A percentile compares a stretch with the other conserved stretches of the same genome.
These are phyloP conservation scores for Cytospora chrysosperma DNA, from an alignment of 2,329 filamentous ascomycete species.

Conservation along the genomic window DNA sequence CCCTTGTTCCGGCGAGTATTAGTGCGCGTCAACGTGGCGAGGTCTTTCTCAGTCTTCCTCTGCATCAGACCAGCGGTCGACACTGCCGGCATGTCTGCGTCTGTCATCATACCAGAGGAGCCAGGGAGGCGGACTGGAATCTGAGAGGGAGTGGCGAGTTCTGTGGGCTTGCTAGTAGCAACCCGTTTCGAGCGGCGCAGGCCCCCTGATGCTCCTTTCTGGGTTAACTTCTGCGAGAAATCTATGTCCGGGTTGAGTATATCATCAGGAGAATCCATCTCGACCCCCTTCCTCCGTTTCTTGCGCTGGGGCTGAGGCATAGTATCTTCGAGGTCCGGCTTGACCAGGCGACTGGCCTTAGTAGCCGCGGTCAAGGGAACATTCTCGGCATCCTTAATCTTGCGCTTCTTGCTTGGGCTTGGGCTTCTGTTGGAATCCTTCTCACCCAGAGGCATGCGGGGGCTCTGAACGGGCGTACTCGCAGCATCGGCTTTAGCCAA, in stretches of 20 bases:
- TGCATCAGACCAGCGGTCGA: conserved; percentile 26
- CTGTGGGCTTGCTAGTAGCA: conserved; percentile 28
- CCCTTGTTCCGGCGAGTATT: conserved; percentile 49
- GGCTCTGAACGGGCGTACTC: conserved; percentile 21
- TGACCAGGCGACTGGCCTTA: conserved; percentile 26
- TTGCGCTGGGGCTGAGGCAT: conserved; percentile 33
- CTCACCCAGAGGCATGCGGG: conserved; percentile 34
- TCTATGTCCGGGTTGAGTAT: conserved; percentile 31
- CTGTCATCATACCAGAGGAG: conserved; percentile 30
- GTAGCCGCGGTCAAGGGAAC: conserved; percentile 19
- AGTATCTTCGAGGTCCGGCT: conserved; percentile 30
- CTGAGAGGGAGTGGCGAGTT: conserved; percentile 31
- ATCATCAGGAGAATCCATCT: conserved; percentile 26
- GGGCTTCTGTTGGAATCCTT: conserved; percentile 40
- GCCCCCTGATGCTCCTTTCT: conserved; percentile 1
- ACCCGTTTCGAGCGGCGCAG: conserved; percentile 19
- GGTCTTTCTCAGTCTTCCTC: conserved; percentile 41
- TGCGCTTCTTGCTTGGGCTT: conserved; percentile 40
- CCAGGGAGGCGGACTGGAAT: conserved; percentile 36
- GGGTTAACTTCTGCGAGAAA: conserved; percentile 15
- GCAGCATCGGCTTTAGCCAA: conserved; percentile 24
- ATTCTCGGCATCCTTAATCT: conserved; percentile 30
- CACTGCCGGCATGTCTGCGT: conserved; percentile 25
- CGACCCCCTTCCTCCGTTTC: conserved; percentile 31
- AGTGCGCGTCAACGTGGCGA: conserved; percentile 41